Conservation (phyloP, 305 asterid species). For the Caryopteris hybrid region DNA sequence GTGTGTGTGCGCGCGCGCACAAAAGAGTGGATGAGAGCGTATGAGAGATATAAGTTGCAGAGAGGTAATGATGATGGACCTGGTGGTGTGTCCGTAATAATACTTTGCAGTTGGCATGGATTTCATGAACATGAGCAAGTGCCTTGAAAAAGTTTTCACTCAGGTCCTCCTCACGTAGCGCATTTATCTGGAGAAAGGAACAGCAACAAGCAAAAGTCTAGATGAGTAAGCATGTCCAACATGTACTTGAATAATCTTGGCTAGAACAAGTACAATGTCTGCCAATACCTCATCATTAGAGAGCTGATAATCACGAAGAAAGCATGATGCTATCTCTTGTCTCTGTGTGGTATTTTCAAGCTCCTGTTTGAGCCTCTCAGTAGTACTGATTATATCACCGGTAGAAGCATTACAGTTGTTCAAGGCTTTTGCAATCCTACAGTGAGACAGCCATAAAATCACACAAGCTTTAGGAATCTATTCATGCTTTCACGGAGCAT, state of each 20-base stretch:
- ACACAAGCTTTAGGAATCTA: background rate
- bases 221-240: conserved; percentile 15
- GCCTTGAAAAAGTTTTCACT: conserved; percentile 87
- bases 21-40: background rate
- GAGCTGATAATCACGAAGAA: conserved; percentile 97
- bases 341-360: conserved; percentile 87
- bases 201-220: conserved; percentile 14
- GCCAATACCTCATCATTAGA: conserved; percentile 78
- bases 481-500: background rate
- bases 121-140: conserved; percentile 96
- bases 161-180: conserved; percentile 88
- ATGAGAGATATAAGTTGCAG: background rate
- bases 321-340: conserved; percentile 94
- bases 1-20: background rate
- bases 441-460: conserved; percentile 2
- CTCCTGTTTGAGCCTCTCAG: conserved; percentile 97
- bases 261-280: conserved; percentile 2
- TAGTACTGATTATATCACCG: conserved; percentile 90
- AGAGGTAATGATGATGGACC: conserved; percentile 39
- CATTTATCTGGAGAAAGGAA: conserved; percentile 60
- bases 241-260: conserved; percentile 1
- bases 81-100: conserved; percentile 96
- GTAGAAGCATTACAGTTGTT: conserved; percentile 88
- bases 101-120: conserved; percentile 94
- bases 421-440: conserved; percentile 86